These are phyloP conservation scores for Malus hybrid DNA, from an alignment of 331 rosid species.

Conservation along the genomic window DNA sequence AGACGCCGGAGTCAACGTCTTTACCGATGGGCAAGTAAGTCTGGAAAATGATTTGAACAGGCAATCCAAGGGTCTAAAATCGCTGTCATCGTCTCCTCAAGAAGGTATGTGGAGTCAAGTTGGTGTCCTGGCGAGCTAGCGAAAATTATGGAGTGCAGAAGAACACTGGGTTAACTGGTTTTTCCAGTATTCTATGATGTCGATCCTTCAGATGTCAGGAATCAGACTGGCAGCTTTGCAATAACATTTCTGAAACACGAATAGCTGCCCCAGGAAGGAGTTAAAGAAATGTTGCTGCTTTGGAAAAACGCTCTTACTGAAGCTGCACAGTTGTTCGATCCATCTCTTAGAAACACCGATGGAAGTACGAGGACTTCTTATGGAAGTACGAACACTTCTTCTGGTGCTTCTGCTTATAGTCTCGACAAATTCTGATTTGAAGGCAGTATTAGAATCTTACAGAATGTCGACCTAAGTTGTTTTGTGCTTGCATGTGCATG, in stretches of 20 bases:
- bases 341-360: neutral
- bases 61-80: neutral
- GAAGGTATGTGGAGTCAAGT: neutral
- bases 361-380: too few relatives aligned
- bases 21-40: neutral
- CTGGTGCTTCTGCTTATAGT: too few relatives aligned
- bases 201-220: neutral
- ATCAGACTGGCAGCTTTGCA: neutral
- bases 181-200: neutral
- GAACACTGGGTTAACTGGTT: neutral
- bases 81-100: neutral
- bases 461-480: too few relatives aligned
- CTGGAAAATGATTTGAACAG: neutral
- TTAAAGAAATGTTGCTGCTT: neutral
- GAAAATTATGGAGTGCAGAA: neutral
- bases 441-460: too few relatives aligned
- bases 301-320: neutral
- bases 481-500: too few relatives aligned
- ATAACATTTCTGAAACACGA: neutral
- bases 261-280: too few relatives aligned
- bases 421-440: too few relatives aligned
- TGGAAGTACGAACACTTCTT: too few relatives aligned
- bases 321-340: neutral
- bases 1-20: neutral
- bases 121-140: neutral